These are phyloP conservation scores for Anthracocystis walkeri DNA, from an alignment of 1,284 basidiomycete genomes.

Conservation along the genomic window DNA sequence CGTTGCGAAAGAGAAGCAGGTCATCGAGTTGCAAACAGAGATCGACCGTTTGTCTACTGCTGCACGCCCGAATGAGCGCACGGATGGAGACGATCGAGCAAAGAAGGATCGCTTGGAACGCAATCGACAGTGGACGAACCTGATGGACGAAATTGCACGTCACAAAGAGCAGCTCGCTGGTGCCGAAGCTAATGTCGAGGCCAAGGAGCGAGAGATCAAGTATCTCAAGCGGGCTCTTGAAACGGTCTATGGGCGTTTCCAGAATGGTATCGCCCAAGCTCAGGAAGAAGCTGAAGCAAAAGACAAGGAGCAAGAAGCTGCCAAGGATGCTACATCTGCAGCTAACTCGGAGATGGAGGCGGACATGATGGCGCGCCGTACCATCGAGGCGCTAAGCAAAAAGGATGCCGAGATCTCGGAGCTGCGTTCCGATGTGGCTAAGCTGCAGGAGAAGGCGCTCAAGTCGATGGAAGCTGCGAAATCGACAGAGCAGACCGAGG, in stretches of 20 bases:
- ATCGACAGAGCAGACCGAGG: conserved; percentile 26
- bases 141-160: conserved; percentile 81
- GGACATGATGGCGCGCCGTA: conserved; percentile 77
- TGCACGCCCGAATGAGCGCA: conserved; percentile 43
- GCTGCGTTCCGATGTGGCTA: conserved; percentile 56
- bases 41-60: conserved; percentile 73
- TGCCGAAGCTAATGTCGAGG: conserved; percentile 72
- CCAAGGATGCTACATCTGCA: conserved; percentile 3
- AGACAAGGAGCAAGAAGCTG: conserved; percentile 33
- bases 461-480: conserved; percentile 32
- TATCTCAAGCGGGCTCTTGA: conserved; percentile 85
- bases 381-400: conserved; percentile 78
- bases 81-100: conserved; percentile 49
- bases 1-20: conserved; percentile 85
- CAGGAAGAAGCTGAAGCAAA: conserved; percentile 46
- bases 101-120: conserved; percentile 83
- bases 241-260: conserved; percentile 83
- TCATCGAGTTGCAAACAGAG: conserved; percentile 79
- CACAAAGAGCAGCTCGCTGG: conserved; percentile 78
- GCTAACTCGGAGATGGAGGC: conserved; percentile 72
- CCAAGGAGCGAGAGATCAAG: conserved; percentile 79
- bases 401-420: conserved; percentile 78
- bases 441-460: conserved; percentile 55
- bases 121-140: conserved; percentile 81
- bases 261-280: conserved; percentile 71